phyloP scores from a whole-genome alignment of 1,139 yeast genomes.

The Protomyces inouyei region DNA sequence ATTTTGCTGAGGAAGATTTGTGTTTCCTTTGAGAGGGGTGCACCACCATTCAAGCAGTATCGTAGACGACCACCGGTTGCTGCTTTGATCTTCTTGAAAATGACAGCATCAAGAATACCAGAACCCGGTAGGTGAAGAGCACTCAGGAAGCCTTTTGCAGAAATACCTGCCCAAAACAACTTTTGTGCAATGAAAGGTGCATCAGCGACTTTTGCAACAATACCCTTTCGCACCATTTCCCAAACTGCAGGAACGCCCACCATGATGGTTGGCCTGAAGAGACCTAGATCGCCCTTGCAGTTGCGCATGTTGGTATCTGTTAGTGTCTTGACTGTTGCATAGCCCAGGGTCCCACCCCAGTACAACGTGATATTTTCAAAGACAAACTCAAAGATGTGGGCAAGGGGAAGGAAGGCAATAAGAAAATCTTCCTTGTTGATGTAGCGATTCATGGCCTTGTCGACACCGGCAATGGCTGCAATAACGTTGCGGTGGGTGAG shows the following conservation, averaged over 20 bases:
- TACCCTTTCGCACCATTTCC: constrained; percentile 94
- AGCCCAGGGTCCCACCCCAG: constrained; percentile 91
- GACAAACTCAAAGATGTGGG: constrained; percentile 89
- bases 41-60: constrained; percentile 82
- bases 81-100: constrained; percentile 82
- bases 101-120: constrained; percentile 55
- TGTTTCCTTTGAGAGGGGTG: constrained; percentile 82
- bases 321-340: constrained; percentile 88
- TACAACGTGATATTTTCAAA: constrained; percentile 73
- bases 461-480: constrained; percentile 80
- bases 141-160: constrained; percentile 60
- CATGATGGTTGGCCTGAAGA: constrained; percentile 88
- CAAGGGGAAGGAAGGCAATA: constrained; percentile 87
- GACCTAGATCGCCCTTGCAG: constrained; percentile 81
- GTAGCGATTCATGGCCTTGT: constrained; percentile 52
- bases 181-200: constrained; percentile 67
- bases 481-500: constrained; percentile 70
- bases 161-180: constrained; percentile 84
- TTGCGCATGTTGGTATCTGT: constrained; percentile 76
- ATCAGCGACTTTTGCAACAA: constrained; percentile 64
- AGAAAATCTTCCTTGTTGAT: constrained; percentile 59
- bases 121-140: constrained; percentile 71
- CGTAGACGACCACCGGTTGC: constrained; percentile 92
- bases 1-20: constrained; percentile 73
- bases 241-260: constrained; percentile 99